phyloP scores from a whole-genome alignment of 2,329 filamentous ascomycete species.

The Exophiala bonariae region DNA sequence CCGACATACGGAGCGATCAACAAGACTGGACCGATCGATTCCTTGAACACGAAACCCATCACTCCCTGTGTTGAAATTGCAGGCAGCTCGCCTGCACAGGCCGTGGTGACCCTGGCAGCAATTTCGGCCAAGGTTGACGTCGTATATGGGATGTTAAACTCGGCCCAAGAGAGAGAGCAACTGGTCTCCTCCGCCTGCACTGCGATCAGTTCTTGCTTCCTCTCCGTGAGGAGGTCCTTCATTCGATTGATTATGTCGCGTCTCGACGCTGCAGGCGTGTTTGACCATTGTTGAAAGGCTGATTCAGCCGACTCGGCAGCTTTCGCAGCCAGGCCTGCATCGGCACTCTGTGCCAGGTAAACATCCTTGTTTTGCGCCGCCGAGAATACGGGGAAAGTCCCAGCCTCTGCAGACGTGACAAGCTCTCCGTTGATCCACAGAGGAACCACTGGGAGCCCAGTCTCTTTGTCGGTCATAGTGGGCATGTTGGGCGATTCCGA shows the following conservation, averaged over 20 bases:
- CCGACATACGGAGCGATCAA: constrained; percentile 13
- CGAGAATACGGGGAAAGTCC: constrained; percentile 1
- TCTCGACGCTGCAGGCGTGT: constrained; percentile 58
- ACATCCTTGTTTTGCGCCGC: not conserved
- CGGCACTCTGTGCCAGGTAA: constrained; percentile 36
- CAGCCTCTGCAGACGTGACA: not conserved
- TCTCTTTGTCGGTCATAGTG: constrained; percentile 4
- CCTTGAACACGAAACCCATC: constrained; percentile 34
- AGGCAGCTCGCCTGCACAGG: constrained; percentile 23
- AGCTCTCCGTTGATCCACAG: constrained; percentile 7
- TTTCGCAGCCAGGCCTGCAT: constrained; percentile 53
- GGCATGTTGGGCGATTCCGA: too few species aligned
- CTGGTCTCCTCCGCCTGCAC: constrained; percentile 9
- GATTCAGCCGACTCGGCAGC: constrained; percentile 61
- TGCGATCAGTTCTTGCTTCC: constrained; percentile 32
- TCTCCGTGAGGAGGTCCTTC: constrained; percentile 59
- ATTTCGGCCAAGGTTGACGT: constrained; percentile 6
- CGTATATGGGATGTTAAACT: not conserved
- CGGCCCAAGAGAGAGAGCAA: constrained; percentile 2
- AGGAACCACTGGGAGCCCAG: constrained; percentile 1
- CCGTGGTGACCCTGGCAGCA: constrained; percentile 5
- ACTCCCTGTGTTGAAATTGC: constrained; percentile 31
- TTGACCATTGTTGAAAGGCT: constrained; percentile 69
- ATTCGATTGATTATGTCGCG: constrained; percentile 60
- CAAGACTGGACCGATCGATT: constrained; percentile 27